Evolutionary conservation across 441 rosid species (phyloP).

Genomic region (Erodium moschatum): DNA sequence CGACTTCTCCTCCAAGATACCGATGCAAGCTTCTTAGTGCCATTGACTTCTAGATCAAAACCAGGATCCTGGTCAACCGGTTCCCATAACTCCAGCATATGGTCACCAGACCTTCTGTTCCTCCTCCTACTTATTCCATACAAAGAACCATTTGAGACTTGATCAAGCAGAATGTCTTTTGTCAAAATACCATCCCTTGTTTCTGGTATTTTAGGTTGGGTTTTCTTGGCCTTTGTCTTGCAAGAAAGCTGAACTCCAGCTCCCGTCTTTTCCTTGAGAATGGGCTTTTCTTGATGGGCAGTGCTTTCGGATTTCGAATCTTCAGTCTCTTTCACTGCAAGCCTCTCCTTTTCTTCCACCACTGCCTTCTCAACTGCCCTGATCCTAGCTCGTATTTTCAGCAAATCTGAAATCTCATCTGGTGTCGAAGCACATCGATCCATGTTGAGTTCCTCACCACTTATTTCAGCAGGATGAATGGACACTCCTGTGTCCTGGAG

Average conservation of each 20-base stretch:
- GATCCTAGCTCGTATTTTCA: constrained; percentile 52
- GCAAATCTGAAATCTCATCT: constrained; percentile 55
- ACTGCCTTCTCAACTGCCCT: constrained; percentile 58
- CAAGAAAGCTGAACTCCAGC: constrained; percentile 28
- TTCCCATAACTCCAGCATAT: constrained; percentile 54
- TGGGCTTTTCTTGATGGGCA: no score
- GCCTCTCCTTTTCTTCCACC: constrained; percentile 10
- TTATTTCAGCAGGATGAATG: constrained; percentile 26
- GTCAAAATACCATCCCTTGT: constrained; percentile 36
- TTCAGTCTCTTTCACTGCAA: no score
- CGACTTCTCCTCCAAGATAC: constrained; percentile 25
- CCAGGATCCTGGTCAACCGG: constrained; percentile 33
- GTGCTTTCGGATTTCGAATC: no score
- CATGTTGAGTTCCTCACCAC: constrained; percentile 20
- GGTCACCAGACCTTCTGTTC: constrained; percentile 31
- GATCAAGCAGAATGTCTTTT: constrained; percentile 94
- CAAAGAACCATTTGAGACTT: constrained; percentile 47
- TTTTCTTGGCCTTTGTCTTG: constrained; percentile 29
- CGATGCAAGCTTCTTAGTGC: constrained; percentile 23
- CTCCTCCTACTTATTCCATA: constrained; percentile 38
- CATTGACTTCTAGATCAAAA: constrained; percentile 22
- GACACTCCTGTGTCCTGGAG: constrained; percentile 36
- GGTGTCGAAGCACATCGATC: constrained; percentile 20
- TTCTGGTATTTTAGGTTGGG: constrained; percentile 31
- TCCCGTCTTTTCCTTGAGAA: constrained; percentile 24